Conservation (phyloP, 352 stramenopile species). For the Pythium pyrilobum region DNA sequence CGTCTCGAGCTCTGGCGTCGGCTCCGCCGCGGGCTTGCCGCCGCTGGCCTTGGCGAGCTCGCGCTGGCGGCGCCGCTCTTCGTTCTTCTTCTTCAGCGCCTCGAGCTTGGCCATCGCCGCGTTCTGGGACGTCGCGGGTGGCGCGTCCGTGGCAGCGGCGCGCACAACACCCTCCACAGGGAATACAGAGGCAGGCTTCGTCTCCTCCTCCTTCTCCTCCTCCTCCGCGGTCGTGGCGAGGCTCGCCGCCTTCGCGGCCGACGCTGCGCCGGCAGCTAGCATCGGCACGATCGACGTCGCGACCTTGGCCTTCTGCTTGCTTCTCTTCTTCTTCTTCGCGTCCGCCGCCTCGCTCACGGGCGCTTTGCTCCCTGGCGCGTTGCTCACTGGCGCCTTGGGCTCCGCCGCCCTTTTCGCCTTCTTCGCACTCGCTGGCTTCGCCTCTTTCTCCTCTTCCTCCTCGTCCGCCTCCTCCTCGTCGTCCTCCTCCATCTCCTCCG, state of each 20-base stretch:
- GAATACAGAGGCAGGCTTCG: not conserved
- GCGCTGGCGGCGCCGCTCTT: constrained; percentile 52
- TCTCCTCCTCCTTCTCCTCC: constrained; percentile 2
- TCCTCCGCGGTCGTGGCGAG: constrained; percentile 1
- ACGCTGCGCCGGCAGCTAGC: not conserved
- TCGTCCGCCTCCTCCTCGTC: constrained; percentile 18
- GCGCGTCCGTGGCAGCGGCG: not conserved
- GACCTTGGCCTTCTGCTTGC: constrained; percentile 18
- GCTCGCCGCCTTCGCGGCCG: not conserved
- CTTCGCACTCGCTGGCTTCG: not conserved
- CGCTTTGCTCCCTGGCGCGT: not conserved
- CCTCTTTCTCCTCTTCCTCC: constrained; percentile 12
- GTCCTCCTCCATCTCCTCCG: constrained; percentile 21
- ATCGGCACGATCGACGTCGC: constrained; percentile 27
- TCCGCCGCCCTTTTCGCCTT: constrained; percentile 18
- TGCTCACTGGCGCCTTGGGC: not conserved
- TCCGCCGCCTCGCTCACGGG: not conserved
- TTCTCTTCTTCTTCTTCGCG: constrained; percentile 19
- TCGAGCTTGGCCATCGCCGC: constrained; percentile 63
- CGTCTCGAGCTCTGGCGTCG: constrained; percentile 18
- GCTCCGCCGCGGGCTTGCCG: not conserved
- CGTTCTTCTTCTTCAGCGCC: constrained; percentile 74
- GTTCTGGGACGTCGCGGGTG: constrained; percentile 42
- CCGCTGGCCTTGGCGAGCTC: constrained; percentile 18
- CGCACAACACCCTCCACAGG: not conserved